Evolutionary conservation across 495 filamentous ascomycete genomes (phyloP), one percentile per base, ranked within the genome.

Genomic region (Aspergillus sclerotioniger): DNA sequence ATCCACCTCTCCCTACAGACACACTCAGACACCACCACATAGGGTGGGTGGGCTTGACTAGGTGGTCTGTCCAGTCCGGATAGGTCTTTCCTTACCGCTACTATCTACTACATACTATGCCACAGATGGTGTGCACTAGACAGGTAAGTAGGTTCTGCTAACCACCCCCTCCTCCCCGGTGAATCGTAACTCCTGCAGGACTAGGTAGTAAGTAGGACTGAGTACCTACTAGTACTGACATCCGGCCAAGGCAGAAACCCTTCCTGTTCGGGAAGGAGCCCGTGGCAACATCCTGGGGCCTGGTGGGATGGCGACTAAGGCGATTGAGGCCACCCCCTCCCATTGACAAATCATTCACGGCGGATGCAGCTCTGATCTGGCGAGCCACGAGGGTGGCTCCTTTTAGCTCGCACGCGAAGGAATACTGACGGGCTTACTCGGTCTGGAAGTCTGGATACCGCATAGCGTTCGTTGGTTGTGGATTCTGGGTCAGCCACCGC

Each of bases 361-460:
- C 25, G 54, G 53, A 62, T 56, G 41, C 25, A 35, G 48, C 43
- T 56, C 44, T 56, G 41, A 33, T 19, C 45, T 44, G 13, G 32
- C 35, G 31, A 39, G 60, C 60, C 60, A 62, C 60, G 60, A 62
- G 60, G 55, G 39, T 55, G 21, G 21, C 21, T 52, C 47, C 35
- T 9, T 31, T 62, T 51, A 58, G 59, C 50, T 39, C 43, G 49
- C 32, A 28, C 29, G 37, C 41, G 50, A 37, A 45, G 15, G 50
- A 21, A 46, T 16, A 43, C 13, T n/a, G 45, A 20, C 57, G 51
- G 57, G 25, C 41, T 60, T 55, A 25, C 33, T 60, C 51, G 57
- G 51, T 45, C 53, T 48, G 37, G 13, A 15, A 51, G 51, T 45
- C 53, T 48, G 37, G 13, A 15, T 41, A 41, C 37, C 37, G 37